Percentiles rank a stretch among this genome's conserved stretches.
phyloP scores from a whole-genome alignment of 352 stramenopile species.

The Phytophthora nicotianae region DNA sequence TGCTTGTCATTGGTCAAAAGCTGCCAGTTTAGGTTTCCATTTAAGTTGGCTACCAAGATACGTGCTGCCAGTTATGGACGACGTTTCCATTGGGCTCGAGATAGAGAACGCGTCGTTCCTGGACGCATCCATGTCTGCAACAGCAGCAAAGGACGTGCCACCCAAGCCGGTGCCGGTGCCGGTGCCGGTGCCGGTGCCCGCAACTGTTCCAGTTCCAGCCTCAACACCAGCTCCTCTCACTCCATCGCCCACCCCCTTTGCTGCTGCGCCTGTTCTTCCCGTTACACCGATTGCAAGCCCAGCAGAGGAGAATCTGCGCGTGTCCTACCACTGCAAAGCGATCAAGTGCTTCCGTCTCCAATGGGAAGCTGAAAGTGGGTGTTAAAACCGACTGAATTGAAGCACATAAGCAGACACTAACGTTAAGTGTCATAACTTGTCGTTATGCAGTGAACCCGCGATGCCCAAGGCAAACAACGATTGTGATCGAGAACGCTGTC shows the following conservation, averaged over 20 bases:
- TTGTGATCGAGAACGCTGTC: conserved; percentile 60
- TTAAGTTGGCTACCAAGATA: too few species aligned
- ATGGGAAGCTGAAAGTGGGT: conserved; percentile 81
- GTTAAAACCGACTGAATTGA: not conserved
- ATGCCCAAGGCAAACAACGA: conserved; percentile 70
- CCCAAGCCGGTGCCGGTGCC: conserved; percentile 8
- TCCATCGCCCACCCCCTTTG: conserved; percentile 4
- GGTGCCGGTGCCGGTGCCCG: not conserved
- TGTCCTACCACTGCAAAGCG: conserved; percentile 69
- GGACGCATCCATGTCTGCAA: conserved; percentile 3
- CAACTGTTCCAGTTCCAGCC: not conserved
- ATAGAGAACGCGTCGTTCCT: conserved; percentile 44
- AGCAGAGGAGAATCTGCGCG: conserved; percentile 56
- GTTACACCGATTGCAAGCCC: conserved; percentile 12
- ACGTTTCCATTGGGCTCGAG: conserved; percentile 44
- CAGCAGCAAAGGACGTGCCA: not conserved
- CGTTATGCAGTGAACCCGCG: conserved; percentile 72
- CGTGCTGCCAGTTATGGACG: conserved; percentile 30
- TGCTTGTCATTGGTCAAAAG: conserved; percentile 27
- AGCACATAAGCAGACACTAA: not conserved
- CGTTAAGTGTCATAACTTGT: too few species aligned
- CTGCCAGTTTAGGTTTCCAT: conserved; percentile 11
- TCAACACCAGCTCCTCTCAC: not conserved
- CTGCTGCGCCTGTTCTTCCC: conserved; percentile 6
- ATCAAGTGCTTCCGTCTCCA: conserved; percentile 74